Conservation (phyloP, 179 eudicot genomes). For the Sideroxylon spinosum region DNA sequence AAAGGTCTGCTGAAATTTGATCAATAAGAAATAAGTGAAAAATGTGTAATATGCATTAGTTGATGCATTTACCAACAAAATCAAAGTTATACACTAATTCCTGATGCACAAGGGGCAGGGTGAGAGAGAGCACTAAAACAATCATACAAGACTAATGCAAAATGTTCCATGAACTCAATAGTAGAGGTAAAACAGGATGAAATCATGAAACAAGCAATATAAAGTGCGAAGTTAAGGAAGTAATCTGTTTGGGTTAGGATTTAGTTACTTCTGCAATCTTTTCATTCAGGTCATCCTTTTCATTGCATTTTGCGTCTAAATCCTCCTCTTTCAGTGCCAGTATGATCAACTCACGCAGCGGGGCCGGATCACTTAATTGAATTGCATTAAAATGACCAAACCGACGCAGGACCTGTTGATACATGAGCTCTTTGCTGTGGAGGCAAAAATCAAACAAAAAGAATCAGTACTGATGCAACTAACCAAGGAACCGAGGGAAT, state of each 20-base stretch:
- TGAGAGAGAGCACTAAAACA: too few relatives aligned
- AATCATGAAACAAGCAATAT: slow-evolving; percentile 2
- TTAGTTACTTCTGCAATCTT: slow-evolving; percentile 73
- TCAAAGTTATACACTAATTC: background rate
- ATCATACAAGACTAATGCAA: background rate
- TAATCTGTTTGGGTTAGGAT: slow-evolving; percentile 1
- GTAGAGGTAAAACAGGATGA: background rate
- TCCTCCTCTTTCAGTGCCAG: slow-evolving; percentile 84
- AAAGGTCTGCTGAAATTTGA: background rate
- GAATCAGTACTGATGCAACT: slow-evolving; percentile 10
- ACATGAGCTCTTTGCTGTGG: slow-evolving; percentile 97
- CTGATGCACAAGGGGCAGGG: too few relatives aligned
- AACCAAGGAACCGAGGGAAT: background rate
- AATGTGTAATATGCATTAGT: background rate
- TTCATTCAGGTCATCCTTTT: slow-evolving; percentile 55
- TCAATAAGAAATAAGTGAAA: background rate
- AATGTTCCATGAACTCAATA: background rate
- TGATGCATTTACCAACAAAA: background rate
- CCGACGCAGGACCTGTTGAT: slow-evolving; percentile 89
- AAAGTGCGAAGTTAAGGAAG: background rate
- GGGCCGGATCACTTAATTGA: slow-evolving; percentile 89
- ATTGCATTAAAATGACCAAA: slow-evolving; percentile 94
- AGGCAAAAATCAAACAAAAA: slow-evolving; percentile 14
- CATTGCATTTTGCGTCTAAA: slow-evolving; percentile 46
- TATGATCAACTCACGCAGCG: slow-evolving; percentile 55